Conservation (phyloP, 345 rosid genomes). For the Toxicodendron radicans region DNA sequence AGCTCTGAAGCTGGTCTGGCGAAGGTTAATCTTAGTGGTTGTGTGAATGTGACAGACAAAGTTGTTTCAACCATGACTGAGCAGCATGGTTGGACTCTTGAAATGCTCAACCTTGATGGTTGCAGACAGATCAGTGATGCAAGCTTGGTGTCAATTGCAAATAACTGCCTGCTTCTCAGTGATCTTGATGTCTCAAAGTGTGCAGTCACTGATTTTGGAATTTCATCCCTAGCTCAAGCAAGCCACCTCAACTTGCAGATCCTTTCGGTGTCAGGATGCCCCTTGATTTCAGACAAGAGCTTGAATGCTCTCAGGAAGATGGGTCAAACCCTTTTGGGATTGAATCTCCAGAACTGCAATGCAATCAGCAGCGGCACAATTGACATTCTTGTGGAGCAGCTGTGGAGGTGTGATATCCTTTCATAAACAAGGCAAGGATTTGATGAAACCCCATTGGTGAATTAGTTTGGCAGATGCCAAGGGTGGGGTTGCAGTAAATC, state of each 20-base stretch:
- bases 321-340: slow-evolving; percentile 69
- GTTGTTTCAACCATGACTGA: slow-evolving; percentile 55
- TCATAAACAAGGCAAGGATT: slow-evolving; percentile 35
- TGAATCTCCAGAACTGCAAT: slow-evolving; percentile 83
- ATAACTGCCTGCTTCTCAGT: slow-evolving; percentile 63
- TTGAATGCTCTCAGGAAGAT: slow-evolving; percentile 47
- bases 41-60: slow-evolving; percentile 66
- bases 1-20: slow-evolving; percentile 61
- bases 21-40: slow-evolving; percentile 77
- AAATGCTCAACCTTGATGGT: slow-evolving; percentile 69
- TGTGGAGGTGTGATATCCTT: slow-evolving; percentile 89
- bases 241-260: slow-evolving; percentile 65
- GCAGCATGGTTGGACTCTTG: slow-evolving; percentile 70
- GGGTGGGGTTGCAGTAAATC: slow-evolving; percentile 16
- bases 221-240: slow-evolving; percentile 54
- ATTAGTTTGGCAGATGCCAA: slow-evolving; percentile 16
- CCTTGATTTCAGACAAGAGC: slow-evolving; percentile 65
- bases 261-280: slow-evolving; percentile 72
- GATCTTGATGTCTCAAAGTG: slow-evolving; percentile 82
- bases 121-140: slow-evolving; percentile 68
- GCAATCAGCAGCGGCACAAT: slow-evolving; percentile 51
- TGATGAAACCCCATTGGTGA: neutral
- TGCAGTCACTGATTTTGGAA: slow-evolving; percentile 62
- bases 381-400: slow-evolving; percentile 57
- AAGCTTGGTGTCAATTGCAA: slow-evolving; percentile 63